phyloP scores from a whole-genome alignment of 192 early-diverging fungal genomes.

The Diversispora eburnea region DNA sequence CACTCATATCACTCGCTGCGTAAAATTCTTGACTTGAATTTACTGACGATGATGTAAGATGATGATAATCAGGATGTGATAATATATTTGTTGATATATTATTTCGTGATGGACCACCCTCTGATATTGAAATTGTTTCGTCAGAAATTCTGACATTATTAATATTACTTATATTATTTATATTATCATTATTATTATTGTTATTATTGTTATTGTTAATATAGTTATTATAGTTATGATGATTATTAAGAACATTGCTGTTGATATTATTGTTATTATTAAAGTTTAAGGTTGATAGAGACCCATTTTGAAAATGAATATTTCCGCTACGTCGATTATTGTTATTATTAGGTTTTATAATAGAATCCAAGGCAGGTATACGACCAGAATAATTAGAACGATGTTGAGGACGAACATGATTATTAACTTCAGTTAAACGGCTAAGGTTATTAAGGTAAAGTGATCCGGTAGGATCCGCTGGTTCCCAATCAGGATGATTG shows the following conservation, averaged over 20 bases:
- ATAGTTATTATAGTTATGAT: no score
- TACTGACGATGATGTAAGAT: neutral
- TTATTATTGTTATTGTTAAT: no score
- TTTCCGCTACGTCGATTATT: neutral
- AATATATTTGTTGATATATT: no score
- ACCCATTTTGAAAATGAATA: constrained; percentile 19
- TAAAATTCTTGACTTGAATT: constrained; percentile 9
- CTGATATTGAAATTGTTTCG: no score
- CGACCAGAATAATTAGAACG: neutral
- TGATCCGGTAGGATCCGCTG: constrained; percentile 72
- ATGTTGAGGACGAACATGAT: constrained; percentile 19
- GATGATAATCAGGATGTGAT: no score
- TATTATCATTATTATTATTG: no score
- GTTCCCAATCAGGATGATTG: constrained; percentile 93
- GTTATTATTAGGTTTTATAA: constrained; percentile 20
- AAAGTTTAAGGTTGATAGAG: neutral
- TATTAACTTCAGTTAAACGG: constrained; percentile 50
- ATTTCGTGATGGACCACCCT: neutral
- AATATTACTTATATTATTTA: no score
- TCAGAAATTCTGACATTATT: no score
- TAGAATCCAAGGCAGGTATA: neutral
- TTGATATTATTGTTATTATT: neutral
- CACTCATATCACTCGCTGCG: constrained; percentile 34
- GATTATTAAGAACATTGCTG: no score
- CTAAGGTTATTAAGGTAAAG: constrained; percentile 74